Base-by-base conservation (phyloP, 306 rosid species). In the Lathyrus aphaca region DNA sequence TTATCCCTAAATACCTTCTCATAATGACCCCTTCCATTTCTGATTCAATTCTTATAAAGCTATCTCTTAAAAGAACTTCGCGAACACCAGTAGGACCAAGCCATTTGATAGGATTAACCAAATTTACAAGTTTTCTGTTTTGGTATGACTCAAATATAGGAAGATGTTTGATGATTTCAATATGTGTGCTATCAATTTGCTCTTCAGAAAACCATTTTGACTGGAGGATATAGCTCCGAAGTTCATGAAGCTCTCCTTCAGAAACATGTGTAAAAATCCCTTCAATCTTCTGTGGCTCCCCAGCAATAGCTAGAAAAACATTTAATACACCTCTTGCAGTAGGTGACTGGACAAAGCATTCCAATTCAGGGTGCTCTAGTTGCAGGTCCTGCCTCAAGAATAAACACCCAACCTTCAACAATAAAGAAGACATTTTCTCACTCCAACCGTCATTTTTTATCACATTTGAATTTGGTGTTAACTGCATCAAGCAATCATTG, bases 361-460 rank as follows among this genome's bases (percentile, higher is more conserved):
- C 88, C 90, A 93, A 59, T 58, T 85, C 86, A 18, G 97, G 94
- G 84, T 93, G 98, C 61, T 93, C 97, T 71, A 93, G 48, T 61
- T 81, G 81, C 80, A 93, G 57, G 74, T 88, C 94, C 51, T 68
- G 78, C 76, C 90, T 93, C 87, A 90, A 77, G 75, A 93, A 88
- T 69, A 84, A 77, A 32, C 94, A 90, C 71, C 98, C 97, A 69
- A 86, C 89, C 84, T 88, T 93, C 75, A 66, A 82, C 88, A 93
- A 73, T 78, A 93, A 80, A 78, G 97, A 82, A 79, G 83, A 79
- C 94, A 93, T 88, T 77, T 93, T 93, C 84, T 93, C 98, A 84
- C 90, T 93, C 98, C 98, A 93, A 32, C 97, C 98, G 50, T 87
- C 94, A 85, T 87, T 88, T 83, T 78, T 88, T 68, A 93, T 89